These are phyloP conservation scores for Gracilaria domingensis DNA, from an alignment of 23 red algal genomes.

Conservation along the genomic window DNA sequence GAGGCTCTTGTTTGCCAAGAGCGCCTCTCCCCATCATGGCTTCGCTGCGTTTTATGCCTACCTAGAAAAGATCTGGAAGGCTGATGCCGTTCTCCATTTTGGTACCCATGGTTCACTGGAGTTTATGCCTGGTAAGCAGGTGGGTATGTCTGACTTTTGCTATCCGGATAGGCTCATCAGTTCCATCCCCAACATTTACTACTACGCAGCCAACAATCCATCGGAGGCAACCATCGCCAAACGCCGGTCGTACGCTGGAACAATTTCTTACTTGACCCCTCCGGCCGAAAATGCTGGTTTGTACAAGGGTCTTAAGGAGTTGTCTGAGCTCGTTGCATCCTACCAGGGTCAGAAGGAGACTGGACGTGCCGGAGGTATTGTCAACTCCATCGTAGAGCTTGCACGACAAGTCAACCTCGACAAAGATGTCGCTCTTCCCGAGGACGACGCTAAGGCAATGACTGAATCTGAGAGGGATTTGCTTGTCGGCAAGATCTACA, in stretches of 20 bases:
- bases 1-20: conserved; percentile 97
- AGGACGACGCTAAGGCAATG: conserved; percentile 72
- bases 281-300: conserved; percentile 98
- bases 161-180: conserved; percentile 96
- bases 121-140: conserved; percentile 99
- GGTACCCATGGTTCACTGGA: conserved; percentile 98
- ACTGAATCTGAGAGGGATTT: conserved; percentile 72
- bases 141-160: conserved; percentile 96
- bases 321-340: conserved; percentile 87
- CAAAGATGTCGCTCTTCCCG: conserved; percentile 82
- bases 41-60: conserved; percentile 97
- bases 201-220: conserved; percentile 99
- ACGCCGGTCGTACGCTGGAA: conserved; percentile 96
- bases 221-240: conserved; percentile 99
- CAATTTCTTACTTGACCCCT: conserved; percentile 98
- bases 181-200: conserved; percentile 97
- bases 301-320: conserved; percentile 98
- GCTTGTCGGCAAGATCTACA: conserved; percentile 92
- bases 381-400: conserved; percentile 87
- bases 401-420: conserved; percentile 94
- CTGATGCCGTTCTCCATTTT: conserved; percentile 98
- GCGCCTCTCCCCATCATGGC: conserved; percentile 97
- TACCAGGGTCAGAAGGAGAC: conserved; percentile 91
- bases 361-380: conserved; percentile 79
- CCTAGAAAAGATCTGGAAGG: conserved; percentile 89